Evolutionary conservation across 108 stramenopile species (phyloP).

Genomic region (Fistulifera pelliculosa): DNA sequence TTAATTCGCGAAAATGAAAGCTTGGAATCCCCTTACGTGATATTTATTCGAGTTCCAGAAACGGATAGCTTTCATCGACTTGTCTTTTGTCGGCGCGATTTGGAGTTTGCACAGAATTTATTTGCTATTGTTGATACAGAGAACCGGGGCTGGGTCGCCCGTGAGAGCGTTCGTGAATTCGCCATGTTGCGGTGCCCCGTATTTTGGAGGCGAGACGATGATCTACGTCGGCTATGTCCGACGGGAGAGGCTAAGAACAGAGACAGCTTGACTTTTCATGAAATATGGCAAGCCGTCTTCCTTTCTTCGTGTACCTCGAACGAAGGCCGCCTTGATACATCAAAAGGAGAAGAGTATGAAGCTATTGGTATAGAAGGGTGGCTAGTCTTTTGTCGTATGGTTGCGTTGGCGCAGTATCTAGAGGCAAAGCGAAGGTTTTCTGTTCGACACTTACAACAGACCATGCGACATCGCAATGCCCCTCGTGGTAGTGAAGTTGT

Average conservation of each 20-base stretch:
- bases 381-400: slow-evolving; percentile 81
- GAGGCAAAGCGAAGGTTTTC: slow-evolving; percentile 78
- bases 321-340: slow-evolving; percentile 4
- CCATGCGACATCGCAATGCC: slow-evolving; percentile 69
- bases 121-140: slow-evolving; percentile 79
- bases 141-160: slow-evolving; percentile 46
- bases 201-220: slow-evolving; percentile 69
- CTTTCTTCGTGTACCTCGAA: slow-evolving; percentile 27
- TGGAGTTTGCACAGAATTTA: slow-evolving; percentile 53
- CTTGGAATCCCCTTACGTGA: no score
- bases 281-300: slow-evolving; percentile 62
- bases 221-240: slow-evolving; percentile 20
- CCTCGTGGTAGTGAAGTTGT: slow-evolving; percentile 61
- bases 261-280: slow-evolving; percentile 65
- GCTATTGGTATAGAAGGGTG: slow-evolving; percentile 68
- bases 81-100: slow-evolving; percentile 47
- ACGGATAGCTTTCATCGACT: slow-evolving; percentile 30
- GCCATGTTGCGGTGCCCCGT: slow-evolving; percentile 70
- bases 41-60: no score
- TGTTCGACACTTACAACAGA: slow-evolving; percentile 78
- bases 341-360: slow-evolving; percentile 7
- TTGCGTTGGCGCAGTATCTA: slow-evolving; percentile 72
- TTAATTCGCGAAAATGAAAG: no score
- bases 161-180: slow-evolving; percentile 60
- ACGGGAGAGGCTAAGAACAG: background rate